phyloP scores from a whole-genome alignment of 2,329 filamentous ascomycete genomes.

The Phialocephala sp. region DNA sequence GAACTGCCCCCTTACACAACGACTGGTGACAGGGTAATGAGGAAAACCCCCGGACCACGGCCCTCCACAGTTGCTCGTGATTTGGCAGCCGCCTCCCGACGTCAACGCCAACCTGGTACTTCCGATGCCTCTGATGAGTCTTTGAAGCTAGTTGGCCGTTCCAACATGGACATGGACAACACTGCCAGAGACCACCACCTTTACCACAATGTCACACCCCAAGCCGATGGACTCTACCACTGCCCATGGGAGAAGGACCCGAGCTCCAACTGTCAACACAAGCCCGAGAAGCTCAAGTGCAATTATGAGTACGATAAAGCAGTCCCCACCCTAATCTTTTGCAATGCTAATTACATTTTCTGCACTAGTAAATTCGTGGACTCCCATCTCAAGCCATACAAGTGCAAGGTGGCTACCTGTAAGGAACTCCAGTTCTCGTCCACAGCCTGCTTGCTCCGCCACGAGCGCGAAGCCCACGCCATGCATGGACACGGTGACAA shows the following conservation, averaged over 20 bases:
- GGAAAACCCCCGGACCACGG: constrained; percentile 40
- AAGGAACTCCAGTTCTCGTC: constrained; percentile 91
- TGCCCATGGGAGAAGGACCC: constrained; percentile 86
- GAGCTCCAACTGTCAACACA: constrained; percentile 77
- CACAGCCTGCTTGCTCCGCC: constrained; percentile 90
- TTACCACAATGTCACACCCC: constrained; percentile 70
- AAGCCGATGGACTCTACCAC: constrained; percentile 84
- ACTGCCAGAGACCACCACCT: constrained; percentile 67
- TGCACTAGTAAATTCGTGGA: constrained; percentile 87
- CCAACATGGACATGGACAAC: constrained; percentile 43
- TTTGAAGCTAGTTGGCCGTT: constrained; percentile 38
- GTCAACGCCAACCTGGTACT: constrained; percentile 31
- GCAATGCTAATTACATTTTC: constrained; percentile 36
- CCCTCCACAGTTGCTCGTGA: constrained; percentile 41
- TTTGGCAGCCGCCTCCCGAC: constrained; percentile 32
- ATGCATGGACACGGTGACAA: constrained; percentile 95
- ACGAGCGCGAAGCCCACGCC: constrained; percentile 94
- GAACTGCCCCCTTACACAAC: constrained; percentile 39
- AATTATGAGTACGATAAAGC: constrained; percentile 86
- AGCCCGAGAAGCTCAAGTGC: constrained; percentile 96
- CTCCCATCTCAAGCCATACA: constrained; percentile 94
- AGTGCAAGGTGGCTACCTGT: constrained; percentile 86
- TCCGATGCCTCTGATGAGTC: constrained; percentile 40
- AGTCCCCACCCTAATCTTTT: constrained; percentile 4
- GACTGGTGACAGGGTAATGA: constrained; percentile 37